A percentile compares a stretch with the other conserved stretches of the same genome.
phyloP scores from a whole-genome alignment of 2,329 filamentous ascomycete species.

The Pestalotiopsis fici region DNA sequence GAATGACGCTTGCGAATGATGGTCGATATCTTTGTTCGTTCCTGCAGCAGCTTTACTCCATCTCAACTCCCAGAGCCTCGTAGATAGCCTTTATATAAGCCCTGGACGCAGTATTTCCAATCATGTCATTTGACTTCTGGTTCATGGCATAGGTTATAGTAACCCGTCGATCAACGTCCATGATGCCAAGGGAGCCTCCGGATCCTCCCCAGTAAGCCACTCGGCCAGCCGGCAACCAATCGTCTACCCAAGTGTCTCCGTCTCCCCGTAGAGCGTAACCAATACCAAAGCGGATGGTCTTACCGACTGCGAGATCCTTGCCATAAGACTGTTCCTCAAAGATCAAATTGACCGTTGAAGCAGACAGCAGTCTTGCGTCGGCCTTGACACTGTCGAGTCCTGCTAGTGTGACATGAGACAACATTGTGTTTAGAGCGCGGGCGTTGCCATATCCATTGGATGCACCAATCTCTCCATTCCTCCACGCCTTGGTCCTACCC shows the following conservation, averaged over 20 bases:
- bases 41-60: neutral
- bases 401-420: slow-evolving; percentile 57
- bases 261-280: slow-evolving; percentile 38
- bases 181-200: slow-evolving; percentile 22
- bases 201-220: slow-evolving; percentile 24
- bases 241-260: slow-evolving; percentile 20
- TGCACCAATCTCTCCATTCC: slow-evolving; percentile 39
- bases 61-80: slow-evolving; percentile 18
- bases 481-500: slow-evolving; percentile 32
- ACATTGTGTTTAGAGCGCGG: slow-evolving; percentile 38
- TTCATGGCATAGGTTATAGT: slow-evolving; percentile 26
- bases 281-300: slow-evolving; percentile 39
- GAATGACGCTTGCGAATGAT: neutral
- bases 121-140: slow-evolving; percentile 10
- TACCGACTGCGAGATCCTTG: slow-evolving; percentile 36
- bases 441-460: slow-evolving; percentile 48
- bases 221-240: slow-evolving; percentile 32
- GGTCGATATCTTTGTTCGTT: neutral
- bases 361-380: slow-evolving; percentile 34
- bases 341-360: slow-evolving; percentile 42
- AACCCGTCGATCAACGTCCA: slow-evolving; percentile 20
- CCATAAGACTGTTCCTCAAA: slow-evolving; percentile 44
- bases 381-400: slow-evolving; percentile 5
- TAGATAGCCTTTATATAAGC: slow-evolving; percentile 21
- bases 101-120: slow-evolving; percentile 18